Evolutionary conservation across 768 basidiomycete genomes (phyloP).

Genomic region (Candolleomyces eurysporus): DNA sequence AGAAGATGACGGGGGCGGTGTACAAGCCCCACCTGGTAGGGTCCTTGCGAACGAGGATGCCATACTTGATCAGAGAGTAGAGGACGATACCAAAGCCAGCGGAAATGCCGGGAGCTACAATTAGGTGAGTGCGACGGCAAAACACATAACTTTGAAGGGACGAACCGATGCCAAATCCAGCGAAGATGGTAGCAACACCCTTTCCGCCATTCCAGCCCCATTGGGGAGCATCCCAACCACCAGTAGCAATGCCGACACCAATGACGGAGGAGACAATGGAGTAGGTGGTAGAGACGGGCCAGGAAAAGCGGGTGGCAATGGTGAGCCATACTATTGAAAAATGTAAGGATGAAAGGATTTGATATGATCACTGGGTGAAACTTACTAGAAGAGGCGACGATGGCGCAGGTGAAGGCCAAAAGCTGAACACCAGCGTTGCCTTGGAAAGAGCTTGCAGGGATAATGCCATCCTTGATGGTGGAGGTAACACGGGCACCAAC

Average conservation of each 20-base stretch:
- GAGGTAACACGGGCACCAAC: constrained; percentile 26
- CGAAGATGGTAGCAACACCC: constrained; percentile 25
- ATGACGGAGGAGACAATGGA: constrained; percentile 23
- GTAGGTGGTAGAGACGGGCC: constrained; percentile 28
- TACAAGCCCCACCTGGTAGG: constrained; percentile 20
- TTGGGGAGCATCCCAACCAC: constrained; percentile 19
- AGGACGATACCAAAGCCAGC: constrained; percentile 10
- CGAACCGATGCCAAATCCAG: constrained; percentile 21
- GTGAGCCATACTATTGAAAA: constrained; percentile 18
- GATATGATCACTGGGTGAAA: not conserved
- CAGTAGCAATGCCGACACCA: constrained; percentile 25
- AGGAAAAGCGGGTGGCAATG: constrained; percentile 23
- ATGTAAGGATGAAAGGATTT: not conserved
- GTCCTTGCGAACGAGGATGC: constrained; percentile 21
- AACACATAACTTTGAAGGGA: not conserved
- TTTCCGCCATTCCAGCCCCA: constrained; percentile 28
- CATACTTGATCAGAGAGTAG: constrained; percentile 24
- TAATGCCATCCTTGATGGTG: constrained; percentile 28
- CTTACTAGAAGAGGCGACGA: constrained; percentile 19
- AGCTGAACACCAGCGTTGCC: constrained; percentile 26
- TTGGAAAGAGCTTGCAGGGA: constrained; percentile 21
- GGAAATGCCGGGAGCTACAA: constrained; percentile 20
- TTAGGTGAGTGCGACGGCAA: constrained; percentile 11
- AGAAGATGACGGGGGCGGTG: constrained; percentile 26
- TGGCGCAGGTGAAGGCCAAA: constrained; percentile 24